A percentile compares a stretch with the other conserved stretches of the same genome.
These are phyloP conservation scores for Chondrostereum purpureum DNA, from an alignment of 1,284 basidiomycete species.

Conservation along the genomic window DNA sequence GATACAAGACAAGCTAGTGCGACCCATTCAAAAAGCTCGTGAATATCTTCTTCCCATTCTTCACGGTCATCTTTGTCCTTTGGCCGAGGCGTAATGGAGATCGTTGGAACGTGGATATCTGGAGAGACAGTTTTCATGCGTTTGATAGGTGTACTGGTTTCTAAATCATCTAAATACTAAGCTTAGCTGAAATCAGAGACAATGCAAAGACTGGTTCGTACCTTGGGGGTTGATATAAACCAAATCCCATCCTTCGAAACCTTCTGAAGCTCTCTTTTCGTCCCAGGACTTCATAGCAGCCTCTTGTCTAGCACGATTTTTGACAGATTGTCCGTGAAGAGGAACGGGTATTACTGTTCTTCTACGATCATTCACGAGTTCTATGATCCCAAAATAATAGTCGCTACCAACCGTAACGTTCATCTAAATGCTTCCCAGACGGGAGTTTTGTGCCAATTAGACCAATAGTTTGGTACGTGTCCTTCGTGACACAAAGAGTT, in stretches of 20 bases:
- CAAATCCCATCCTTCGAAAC: not conserved
- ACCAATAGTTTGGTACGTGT: conserved; percentile 52
- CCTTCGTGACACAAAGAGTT: conserved; percentile 45
- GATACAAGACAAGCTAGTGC: conserved; percentile 50
- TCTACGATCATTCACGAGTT: not conserved
- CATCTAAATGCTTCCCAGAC: conserved; percentile 34
- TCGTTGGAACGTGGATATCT: conserved; percentile 24
- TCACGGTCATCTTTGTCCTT: conserved; percentile 14
- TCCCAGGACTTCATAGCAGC: not conserved
- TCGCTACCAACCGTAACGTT: conserved; percentile 18
- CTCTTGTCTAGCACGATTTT: conserved; percentile 1
- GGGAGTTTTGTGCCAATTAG: conserved; percentile 45
- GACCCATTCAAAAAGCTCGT: conserved; percentile 58
- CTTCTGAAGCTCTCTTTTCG: not conserved
- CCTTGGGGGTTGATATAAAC: not conserved
- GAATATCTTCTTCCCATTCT: conserved; percentile 40
- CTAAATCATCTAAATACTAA: too few relatives aligned
- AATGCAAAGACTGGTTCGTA: not conserved
- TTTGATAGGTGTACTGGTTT: not conserved
- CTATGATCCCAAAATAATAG: too few relatives aligned
- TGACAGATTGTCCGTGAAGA: not conserved
- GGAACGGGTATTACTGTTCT: not conserved
- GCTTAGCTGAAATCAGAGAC: not conserved
- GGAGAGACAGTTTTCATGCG: not conserved
- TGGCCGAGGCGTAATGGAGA: conserved; percentile 24